Evolutionary conservation across 2,329 filamentous ascomycete genomes (phyloP), one percentile per base, ranked within the genome.

Genomic region (Trichoderma koningiopsis): DNA sequence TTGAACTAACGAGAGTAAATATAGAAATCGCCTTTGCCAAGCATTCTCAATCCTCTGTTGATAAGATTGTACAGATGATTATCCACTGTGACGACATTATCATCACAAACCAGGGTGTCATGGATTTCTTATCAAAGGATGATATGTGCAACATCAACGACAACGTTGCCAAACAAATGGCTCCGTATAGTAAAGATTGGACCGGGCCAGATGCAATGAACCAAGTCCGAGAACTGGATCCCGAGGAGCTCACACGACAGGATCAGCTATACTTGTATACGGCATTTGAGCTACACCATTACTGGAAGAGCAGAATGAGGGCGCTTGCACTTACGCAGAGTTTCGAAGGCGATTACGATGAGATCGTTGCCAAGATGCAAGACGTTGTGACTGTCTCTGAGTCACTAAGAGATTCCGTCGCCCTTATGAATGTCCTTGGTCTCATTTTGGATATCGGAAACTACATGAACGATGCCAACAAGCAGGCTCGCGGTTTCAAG

Each of bases 401-500:
- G 81, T 92, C 93, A 11, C 83, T 99, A 67, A 89, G 95, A 59
- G 94, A 97, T 77, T 97, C 94, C 1, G 93, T 97, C 31, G 92
- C 93, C 31, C 83, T 99, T 75, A 97, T 98, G 91, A 97, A 97
- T 73, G 94, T 99, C 58, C 88, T 99, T 68, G 94, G 95, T 70
- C 86, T 98, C 71, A 99, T 99, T 80, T 84, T 99, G 75, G 95
- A 97, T 79, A 97, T 99, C 77, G 96, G 96, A 80, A 99, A 99
- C 81, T 99, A 97, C 86, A 99, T 99, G 96, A 99, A 99, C 84
- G 96, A 98, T 78, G 91, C 94, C 68, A 98, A 97, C 83, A 99
- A 99, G 83, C 96, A 98, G 82, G 96, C 96, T 4, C 92, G 91
- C 69, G 96, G 96, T 72, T 99, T 99, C 90, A 99, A 99, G 84